A percentile compares a stretch with the other conserved stretches of the same genome.
Conservation (phyloP, 2,329 filamentous ascomycete genomes). For the Ramularia collo-cygni region DNA sequence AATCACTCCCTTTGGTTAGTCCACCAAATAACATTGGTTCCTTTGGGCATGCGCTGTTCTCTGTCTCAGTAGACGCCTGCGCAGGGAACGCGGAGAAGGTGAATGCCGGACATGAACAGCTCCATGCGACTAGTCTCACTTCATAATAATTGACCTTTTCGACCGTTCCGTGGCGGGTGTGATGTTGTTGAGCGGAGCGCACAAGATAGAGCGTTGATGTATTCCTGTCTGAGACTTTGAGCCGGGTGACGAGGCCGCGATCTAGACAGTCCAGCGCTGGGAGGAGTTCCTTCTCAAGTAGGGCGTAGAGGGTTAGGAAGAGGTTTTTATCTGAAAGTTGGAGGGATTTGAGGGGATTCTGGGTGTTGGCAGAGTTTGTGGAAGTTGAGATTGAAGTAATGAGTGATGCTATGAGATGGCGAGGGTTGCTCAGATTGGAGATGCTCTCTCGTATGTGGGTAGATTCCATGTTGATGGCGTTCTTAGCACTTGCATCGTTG, state of each 20-base stretch:
- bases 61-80: not conserved
- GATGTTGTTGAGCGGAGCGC: slow-evolving; percentile 47
- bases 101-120: slow-evolving; percentile 84
- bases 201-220: slow-evolving; percentile 50
- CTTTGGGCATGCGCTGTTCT: slow-evolving; percentile 6
- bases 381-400: slow-evolving; percentile 24
- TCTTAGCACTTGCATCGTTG: slow-evolving; percentile 4
- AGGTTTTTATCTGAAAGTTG: slow-evolving; percentile 36
- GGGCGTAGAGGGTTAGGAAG: slow-evolving; percentile 73
- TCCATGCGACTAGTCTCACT: slow-evolving; percentile 71
- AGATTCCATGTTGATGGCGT: slow-evolving; percentile 4
- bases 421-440: slow-evolving; percentile 1
- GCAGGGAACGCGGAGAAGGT: slow-evolving; percentile 60
- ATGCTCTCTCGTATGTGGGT: too few species aligned
- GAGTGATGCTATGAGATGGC: slow-evolving; percentile 23
- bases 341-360: slow-evolving; percentile 38
- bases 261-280: slow-evolving; percentile 86
- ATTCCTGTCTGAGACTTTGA: slow-evolving; percentile 16
- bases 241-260: slow-evolving; percentile 59
- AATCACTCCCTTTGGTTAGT: slow-evolving; percentile 36
- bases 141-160: slow-evolving; percentile 57
- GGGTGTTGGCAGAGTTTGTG: slow-evolving; percentile 18
- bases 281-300: slow-evolving; percentile 75
- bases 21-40: slow-evolving; percentile 40
- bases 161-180: slow-evolving; percentile 22